Conservation (phyloP, 192 early-diverging fungal genomes). For the Backusella macrospora region DNA sequence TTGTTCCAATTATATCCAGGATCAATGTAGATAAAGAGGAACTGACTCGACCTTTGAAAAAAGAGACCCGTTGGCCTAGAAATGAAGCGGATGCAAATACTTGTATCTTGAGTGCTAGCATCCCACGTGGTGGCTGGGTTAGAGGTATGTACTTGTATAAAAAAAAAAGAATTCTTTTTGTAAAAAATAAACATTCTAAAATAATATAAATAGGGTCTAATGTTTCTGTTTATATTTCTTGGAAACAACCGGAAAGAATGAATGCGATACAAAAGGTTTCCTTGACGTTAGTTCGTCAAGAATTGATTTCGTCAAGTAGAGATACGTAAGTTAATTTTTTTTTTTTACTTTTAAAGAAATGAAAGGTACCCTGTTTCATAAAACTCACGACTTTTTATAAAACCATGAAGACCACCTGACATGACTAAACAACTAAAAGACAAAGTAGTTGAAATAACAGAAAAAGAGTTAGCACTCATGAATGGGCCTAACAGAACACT, state of each 20-base stretch:
- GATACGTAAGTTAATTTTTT: conserved; percentile 8
- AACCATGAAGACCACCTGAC: conserved; percentile 3
- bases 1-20: neutral
- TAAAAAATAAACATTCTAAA: neutral
- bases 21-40: conserved; percentile 12
- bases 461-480: neutral
- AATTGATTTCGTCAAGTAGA: neutral
- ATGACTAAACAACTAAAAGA: conserved; percentile 15
- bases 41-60: neutral
- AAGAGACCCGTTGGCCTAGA: conserved; percentile 6
- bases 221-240: neutral
- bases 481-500: neutral
- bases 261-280: neutral
- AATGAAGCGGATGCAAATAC: conserved; percentile 15
- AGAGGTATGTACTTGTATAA: neutral
- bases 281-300: neutral
- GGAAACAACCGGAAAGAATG: neutral
- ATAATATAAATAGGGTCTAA: neutral
- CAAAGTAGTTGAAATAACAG: neutral
- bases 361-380: neutral
- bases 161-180: neutral
- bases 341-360: neutral
- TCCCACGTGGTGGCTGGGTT: conserved; percentile 7
- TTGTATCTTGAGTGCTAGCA: neutral
- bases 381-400: neutral